Base-by-base conservation (phyloP, 1,284 basidiomycete species). In the Apiotrichum gracile region DNA sequence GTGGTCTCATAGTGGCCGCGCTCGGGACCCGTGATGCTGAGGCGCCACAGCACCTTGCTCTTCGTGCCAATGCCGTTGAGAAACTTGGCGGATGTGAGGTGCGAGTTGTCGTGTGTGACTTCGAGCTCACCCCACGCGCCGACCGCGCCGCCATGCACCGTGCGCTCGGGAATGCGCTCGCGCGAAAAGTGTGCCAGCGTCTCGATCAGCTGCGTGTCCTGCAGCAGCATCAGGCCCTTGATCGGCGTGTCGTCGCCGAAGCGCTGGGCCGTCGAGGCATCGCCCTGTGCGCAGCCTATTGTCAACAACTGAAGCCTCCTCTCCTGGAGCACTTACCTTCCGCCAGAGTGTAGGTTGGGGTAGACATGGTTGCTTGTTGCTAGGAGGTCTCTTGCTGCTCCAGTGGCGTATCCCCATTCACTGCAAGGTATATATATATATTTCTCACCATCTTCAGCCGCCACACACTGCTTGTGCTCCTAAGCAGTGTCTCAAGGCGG, bases 131-230 rank as follows among this genome's bases (percentile, higher is more conserved):
- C 88, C 68, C 89, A 87, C 7, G 86, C 88, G 53, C 82, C 88
- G 22, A 83, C 74, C n/a, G 87, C 88, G 39, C 87, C 83, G 48
- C 87, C 86, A 65, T 89, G 87, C 13, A 82, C 81, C 4, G 69
- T 73, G 39, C 82, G 84, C 76, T 86, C 87, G n/a, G 87, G 88
- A 52, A 91, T 90, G 37, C 87, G 84, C 69, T 90, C 88, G 64
- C 88, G 87, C 68, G 88, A 86, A 64, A 89, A 89, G 27, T 84
- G 80, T 50, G 82, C 53, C 10, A 55, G 47, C 14, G 49, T 51
- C 44, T 55, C 53, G 27, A 55, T 50, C 6, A 55, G 44, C 53
- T 55, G 53, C 3, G 53, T 55, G 48, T 55, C 53, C 49, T 55
- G 53, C 44, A 55, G 37, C 24, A 55, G 49, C 53, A 55, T 55